Evolutionary conservation across 768 basidiomycete species (phyloP).

Genomic region (Kondoa malvinella): DNA sequence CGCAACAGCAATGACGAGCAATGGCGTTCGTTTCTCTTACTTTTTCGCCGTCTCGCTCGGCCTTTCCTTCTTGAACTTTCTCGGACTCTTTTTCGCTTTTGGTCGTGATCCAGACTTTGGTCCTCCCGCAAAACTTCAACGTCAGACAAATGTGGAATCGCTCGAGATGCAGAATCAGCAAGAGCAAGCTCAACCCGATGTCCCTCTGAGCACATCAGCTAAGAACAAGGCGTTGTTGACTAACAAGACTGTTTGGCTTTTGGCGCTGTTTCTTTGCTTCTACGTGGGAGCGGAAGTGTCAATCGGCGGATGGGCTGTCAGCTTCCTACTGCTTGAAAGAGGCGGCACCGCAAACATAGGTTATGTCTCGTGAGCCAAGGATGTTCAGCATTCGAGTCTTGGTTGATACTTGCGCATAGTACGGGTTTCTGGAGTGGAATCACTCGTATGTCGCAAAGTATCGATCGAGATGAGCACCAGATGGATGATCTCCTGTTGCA

Average conservation of each 20-base stretch:
- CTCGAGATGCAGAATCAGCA: neutral
- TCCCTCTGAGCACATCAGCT: slow-evolving; percentile 1
- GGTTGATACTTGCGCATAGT: neutral
- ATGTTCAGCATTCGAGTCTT: neutral
- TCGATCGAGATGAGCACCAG: neutral
- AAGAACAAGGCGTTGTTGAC: slow-evolving; percentile 13
- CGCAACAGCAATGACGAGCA: slow-evolving; percentile 3
- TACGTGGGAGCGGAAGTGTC: slow-evolving; percentile 16
- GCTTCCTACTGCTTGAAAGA: slow-evolving; percentile 12
- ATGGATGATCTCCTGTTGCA: neutral
- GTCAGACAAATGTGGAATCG: neutral
- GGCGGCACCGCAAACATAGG: slow-evolving; percentile 10
- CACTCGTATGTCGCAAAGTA: slow-evolving; percentile 1
- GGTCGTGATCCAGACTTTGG: slow-evolving; percentile 10
- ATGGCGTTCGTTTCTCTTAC: slow-evolving; percentile 9
- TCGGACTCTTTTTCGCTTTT: slow-evolving; percentile 6
- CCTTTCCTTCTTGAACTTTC: slow-evolving; percentile 1
- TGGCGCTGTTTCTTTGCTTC: slow-evolving; percentile 11
- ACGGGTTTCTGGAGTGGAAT: neutral
- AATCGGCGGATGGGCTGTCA: slow-evolving; percentile 15
- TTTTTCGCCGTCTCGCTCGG: slow-evolving; percentile 9
- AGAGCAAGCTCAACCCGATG: neutral
- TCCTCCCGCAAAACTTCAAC: neutral
- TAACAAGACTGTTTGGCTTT: slow-evolving; percentile 13
- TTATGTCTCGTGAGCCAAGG: slow-evolving; percentile 5